These are phyloP conservation scores for Pythium sukuiense DNA, from an alignment of 352 stramenopile species.

Conservation along the genomic window DNA sequence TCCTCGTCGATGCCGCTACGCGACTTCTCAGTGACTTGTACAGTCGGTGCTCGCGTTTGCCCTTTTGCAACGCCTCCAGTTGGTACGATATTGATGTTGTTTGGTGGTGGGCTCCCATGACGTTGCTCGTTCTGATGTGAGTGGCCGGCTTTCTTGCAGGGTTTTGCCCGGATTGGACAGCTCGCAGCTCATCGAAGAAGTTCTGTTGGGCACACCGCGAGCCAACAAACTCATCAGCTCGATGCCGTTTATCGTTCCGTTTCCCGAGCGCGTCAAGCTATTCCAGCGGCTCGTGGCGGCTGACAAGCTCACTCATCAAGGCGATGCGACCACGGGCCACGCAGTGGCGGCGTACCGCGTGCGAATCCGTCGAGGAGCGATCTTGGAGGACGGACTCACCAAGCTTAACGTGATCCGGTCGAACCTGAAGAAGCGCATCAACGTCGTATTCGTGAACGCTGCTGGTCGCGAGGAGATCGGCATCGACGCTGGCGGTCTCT, in stretches of 20 bases:
- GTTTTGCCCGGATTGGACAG: conserved; percentile 57
- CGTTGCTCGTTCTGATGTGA: background rate
- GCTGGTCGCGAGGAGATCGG: conserved; percentile 91
- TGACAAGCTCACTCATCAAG: conserved; percentile 59
- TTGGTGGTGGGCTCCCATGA: too few species aligned
- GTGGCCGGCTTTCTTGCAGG: conserved; percentile 35
- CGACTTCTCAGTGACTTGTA: conserved; percentile 64
- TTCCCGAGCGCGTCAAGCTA: conserved; percentile 67
- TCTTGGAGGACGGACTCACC: conserved; percentile 89
- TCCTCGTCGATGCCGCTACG: conserved; percentile 57
- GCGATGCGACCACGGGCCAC: conserved; percentile 24
- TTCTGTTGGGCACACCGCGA: conserved; percentile 47
- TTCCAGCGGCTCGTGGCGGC: conserved; percentile 61
- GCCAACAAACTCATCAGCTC: conserved; percentile 64
- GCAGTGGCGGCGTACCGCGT: conserved; percentile 47
- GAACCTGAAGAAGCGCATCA: conserved; percentile 86
- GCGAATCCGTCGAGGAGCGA: conserved; percentile 56
- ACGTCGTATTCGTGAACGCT: conserved; percentile 86
- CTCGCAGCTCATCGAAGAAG: conserved; percentile 56
- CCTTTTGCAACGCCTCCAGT: conserved; percentile 73
- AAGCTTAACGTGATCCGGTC: conserved; percentile 84
- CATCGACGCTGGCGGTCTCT: conserved; percentile 96
- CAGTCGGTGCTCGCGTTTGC: conserved; percentile 62
- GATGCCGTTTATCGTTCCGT: conserved; percentile 76
- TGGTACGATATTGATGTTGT: conserved; percentile 51